phyloP scores from a whole-genome alignment of 495 filamentous ascomycete species.

The Neurospora tetraspora region DNA sequence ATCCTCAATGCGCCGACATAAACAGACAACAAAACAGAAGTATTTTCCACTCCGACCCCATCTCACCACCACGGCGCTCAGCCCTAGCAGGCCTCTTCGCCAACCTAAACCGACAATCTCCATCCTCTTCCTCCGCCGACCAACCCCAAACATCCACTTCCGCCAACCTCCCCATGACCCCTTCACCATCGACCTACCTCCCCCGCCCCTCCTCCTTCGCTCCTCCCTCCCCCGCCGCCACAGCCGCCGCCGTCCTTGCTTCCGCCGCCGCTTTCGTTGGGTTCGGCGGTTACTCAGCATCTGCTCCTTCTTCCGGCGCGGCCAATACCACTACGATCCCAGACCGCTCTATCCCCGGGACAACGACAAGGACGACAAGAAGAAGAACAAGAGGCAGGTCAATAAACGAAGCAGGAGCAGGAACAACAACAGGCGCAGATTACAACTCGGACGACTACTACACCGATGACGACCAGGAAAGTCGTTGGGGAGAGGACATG shows the following conservation, averaged over 20 bases:
- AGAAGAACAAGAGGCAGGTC: not conserved
- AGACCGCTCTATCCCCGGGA: not conserved
- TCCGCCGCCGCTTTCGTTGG: not conserved
- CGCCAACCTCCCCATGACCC: not conserved
- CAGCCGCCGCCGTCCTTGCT: not conserved
- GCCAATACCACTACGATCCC: not conserved
- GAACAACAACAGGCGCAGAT: not conserved
- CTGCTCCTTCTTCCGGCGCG: not conserved
- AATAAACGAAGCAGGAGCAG: not conserved
- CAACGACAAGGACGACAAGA: not conserved
- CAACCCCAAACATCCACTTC: not conserved
- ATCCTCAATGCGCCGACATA: not conserved
- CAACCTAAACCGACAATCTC: not conserved
- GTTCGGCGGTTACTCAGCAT: not conserved
- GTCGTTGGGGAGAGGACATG: not conserved
- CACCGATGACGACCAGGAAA: conserved; percentile 20
- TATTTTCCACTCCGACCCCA: not conserved
- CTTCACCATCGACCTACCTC: not conserved
- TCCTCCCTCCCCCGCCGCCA: not conserved
- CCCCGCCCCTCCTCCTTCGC: not conserved
- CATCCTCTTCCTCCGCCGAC: not conserved
- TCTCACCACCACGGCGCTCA: not conserved
- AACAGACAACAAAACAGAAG: not conserved
- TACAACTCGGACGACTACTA: conserved; percentile 21
- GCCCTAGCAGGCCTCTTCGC: not conserved